These are phyloP conservation scores for Theobroma grandiflorum DNA, from an alignment of 441 rosid genomes.

Conservation along the genomic window DNA sequence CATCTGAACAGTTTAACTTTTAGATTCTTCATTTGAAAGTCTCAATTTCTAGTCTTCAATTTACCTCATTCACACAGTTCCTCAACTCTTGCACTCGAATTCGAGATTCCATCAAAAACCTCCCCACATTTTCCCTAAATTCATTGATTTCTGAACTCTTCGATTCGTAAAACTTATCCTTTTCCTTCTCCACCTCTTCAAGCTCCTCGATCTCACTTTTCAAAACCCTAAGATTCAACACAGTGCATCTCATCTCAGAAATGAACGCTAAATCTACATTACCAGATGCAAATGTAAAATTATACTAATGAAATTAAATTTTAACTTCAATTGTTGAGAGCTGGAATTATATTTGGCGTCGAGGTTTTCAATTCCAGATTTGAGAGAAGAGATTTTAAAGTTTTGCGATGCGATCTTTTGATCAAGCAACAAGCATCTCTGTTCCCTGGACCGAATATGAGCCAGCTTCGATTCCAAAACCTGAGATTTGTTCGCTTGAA, in stretches of 20 bases:
- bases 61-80: constrained; percentile 51
- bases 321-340: constrained; percentile 52
- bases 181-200: constrained; percentile 57
- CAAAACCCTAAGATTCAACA: constrained; percentile 48
- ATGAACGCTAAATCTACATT: background rate
- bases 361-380: constrained; percentile 50
- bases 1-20: background rate
- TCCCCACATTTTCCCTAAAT: constrained; percentile 47
- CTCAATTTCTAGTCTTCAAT: background rate
- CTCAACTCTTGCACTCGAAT: constrained; percentile 45
- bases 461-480: constrained; percentile 52
- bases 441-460: constrained; percentile 50
- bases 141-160: constrained; percentile 58
- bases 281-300: background rate
- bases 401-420: constrained; percentile 59
- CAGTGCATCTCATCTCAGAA: constrained; percentile 19
- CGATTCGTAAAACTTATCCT: constrained; percentile 50
- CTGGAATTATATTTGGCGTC: constrained; percentile 46
- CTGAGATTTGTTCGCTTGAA: constrained; percentile 56
- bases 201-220: constrained; percentile 65
- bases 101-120: constrained; percentile 44
- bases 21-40: background rate
- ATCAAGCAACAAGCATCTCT: constrained; percentile 59
- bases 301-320: background rate
- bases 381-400: constrained; percentile 58